These are phyloP conservation scores for Articulospora tetracladia DNA, from an alignment of 495 filamentous ascomycete species.

Conservation along the genomic window DNA sequence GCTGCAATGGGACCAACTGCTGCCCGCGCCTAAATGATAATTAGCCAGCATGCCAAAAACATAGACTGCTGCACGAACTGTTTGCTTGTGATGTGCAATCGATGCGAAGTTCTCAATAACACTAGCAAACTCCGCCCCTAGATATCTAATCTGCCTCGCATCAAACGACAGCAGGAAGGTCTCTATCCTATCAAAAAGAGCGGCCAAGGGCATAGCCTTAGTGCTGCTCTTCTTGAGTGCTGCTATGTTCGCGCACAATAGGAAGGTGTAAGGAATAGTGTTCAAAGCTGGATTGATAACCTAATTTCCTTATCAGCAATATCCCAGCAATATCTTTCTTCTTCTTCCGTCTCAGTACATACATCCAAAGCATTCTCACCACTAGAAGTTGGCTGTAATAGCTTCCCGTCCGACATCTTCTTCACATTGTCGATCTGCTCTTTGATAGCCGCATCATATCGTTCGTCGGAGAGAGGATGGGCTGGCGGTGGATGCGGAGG, in stretches of 20 bases:
- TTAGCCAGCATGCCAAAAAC: background rate
- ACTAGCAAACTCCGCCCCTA: conserved; percentile 46
- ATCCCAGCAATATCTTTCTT: background rate
- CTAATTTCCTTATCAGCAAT: conserved; percentile 14
- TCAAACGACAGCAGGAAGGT: conserved; percentile 52
- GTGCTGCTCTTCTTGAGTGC: conserved; percentile 9
- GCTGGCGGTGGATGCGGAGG: conserved; percentile 36
- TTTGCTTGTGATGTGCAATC: conserved; percentile 35
- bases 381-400: conserved; percentile 28
- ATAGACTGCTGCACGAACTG: conserved; percentile 32
- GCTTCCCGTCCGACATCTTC: conserved; percentile 26
- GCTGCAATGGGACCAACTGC: conserved; percentile 57
- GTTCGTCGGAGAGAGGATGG: conserved; percentile 28
- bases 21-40: conserved; percentile 22
- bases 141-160: conserved; percentile 56
- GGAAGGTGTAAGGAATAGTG: conserved; percentile 24
- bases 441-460: conserved; percentile 35
- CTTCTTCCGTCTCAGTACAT: conserved; percentile 7
- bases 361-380: conserved; percentile 36
- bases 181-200: conserved; percentile 44
- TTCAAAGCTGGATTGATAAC: conserved; percentile 27
- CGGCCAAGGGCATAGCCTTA: conserved; percentile 12
- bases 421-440: conserved; percentile 26
- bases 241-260: conserved; percentile 20
- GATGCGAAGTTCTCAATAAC: conserved; percentile 45